Evolutionary conservation across 164 flowering plant species (phyloP).

Genomic region (Litsea cubeba): DNA sequence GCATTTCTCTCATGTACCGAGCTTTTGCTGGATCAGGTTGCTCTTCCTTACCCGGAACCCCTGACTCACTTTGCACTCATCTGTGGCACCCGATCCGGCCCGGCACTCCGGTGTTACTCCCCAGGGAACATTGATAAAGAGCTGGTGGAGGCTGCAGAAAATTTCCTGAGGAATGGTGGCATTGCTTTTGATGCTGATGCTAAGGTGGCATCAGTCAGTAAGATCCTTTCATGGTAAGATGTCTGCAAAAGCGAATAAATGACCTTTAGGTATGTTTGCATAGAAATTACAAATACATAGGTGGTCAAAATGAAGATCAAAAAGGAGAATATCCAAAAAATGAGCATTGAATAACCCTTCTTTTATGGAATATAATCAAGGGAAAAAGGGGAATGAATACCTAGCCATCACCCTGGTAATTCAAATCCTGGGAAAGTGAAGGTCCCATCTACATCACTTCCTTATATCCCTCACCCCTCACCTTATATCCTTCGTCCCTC

Average conservation of each 20-base stretch:
- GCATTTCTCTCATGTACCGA: background rate
- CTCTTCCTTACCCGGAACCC: slow-evolving; percentile 69
- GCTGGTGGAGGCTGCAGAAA: slow-evolving; percentile 59
- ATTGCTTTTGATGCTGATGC: slow-evolving; percentile 39
- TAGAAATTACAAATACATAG: no score
- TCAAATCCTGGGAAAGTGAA: no score
- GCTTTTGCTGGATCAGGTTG: slow-evolving; percentile 38
- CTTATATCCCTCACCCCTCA: no score
- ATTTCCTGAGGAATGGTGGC: slow-evolving; percentile 65
- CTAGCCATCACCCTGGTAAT: no score
- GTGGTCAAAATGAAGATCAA: no score
- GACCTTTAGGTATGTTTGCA: background rate
- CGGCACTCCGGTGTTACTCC: slow-evolving; percentile 78
- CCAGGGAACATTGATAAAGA: slow-evolving; percentile 73
- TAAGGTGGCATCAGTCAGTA: slow-evolving; percentile 43
- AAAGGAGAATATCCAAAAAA: no score
- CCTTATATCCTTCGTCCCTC: no score
- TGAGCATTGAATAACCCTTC: no score
- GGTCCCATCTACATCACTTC: no score
- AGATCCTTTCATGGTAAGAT: slow-evolving; percentile 70
- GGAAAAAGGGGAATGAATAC: no score
- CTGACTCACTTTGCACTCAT: slow-evolving; percentile 78
- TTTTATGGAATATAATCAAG: no score
- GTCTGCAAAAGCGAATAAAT: background rate
- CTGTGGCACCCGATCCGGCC: slow-evolving; percentile 68